Conservation (phyloP, 139 green algal species). For the Asterochloris sp. region DNA sequence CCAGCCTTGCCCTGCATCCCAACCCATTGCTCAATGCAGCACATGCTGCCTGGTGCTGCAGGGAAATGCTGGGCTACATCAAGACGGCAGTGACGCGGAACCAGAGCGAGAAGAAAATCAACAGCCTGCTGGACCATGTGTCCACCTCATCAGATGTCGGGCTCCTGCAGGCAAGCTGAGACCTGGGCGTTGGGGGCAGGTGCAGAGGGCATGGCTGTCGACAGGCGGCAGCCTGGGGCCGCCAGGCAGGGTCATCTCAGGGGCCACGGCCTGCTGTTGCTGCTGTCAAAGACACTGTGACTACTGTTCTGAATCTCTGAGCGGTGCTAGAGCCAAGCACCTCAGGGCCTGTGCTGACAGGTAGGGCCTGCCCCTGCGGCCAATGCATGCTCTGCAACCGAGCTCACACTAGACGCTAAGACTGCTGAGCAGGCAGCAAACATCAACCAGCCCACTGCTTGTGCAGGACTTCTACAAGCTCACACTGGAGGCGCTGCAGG, state of each 20-base stretch:
- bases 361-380: no score
- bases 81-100: conserved; percentile 89
- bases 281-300: no score
- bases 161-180: conserved; percentile 41
- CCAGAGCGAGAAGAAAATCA: conserved; percentile 98
- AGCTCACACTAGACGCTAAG: neutral
- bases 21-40: neutral
- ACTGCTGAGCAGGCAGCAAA: no score
- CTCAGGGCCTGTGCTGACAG: no score
- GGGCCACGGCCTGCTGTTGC: no score
- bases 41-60: conserved; percentile 26
- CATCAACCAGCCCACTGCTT: neutral
- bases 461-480: conserved; percentile 91
- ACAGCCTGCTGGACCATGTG: conserved; percentile 93
- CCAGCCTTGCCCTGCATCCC: neutral
- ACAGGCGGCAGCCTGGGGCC: no score
- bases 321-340: no score
- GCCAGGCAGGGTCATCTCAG: no score
- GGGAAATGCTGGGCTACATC: conserved; percentile 87
- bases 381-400: neutral
- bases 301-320: no score
- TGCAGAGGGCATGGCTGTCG: no score
- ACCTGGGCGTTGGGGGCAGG: no score
- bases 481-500: conserved; percentile 84
- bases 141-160: conserved; percentile 62